Base-by-base conservation (phyloP, 805 yeast species). In the Scheffersomyces coipomensis region DNA sequence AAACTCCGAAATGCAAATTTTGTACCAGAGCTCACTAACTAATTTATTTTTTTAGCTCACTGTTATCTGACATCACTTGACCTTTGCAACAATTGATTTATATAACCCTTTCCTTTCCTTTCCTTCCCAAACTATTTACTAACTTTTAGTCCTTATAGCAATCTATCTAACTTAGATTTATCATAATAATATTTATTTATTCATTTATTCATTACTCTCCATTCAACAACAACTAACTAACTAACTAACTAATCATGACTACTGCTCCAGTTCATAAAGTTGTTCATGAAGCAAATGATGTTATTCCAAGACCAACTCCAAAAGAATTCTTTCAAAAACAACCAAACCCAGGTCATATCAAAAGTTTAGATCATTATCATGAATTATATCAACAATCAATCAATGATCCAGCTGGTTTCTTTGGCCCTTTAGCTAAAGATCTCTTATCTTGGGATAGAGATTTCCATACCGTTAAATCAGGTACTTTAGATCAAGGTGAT, bases 381-480 rank as follows among this genome's bases (percentile, higher is more conserved):
- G 60, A 69, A 43, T 55, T 88, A 65, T 87, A 90, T 70, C 62
- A 78, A 46, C 73, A 86, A 71, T 85, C 95, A 19, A 79, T 90
- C 48, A 72, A 78, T 41, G 78, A 86, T 55, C 98, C 98, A 31
- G 85, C 78, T 39, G 74, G 66, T 25, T 90, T 91, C 62, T 90
- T 86, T 62, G 90, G 89, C 34, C 78, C 80, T 36, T 69, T 76
- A 60, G 97, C 96, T 36, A 75, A 73, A 42, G 78, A 83, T 55
- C 73, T 79, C 40, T 75, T 90, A 49, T 66, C 76, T 53, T 90
- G 97, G 97, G 87, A 83, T 58, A 78, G 73, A 43, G 88, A 81
- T 38, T 90, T 87, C 64, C 71, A 75, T 52, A 72, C 76, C 43
- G 93, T 76, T 53, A 75, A 68, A 41, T 65, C 66, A 37, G 95